Evolutionary conservation across 2,329 filamentous ascomycete species (phyloP), one percentile per base, ranked within the genome.

Genomic region (Aspergillus eucalypticola): DNA sequence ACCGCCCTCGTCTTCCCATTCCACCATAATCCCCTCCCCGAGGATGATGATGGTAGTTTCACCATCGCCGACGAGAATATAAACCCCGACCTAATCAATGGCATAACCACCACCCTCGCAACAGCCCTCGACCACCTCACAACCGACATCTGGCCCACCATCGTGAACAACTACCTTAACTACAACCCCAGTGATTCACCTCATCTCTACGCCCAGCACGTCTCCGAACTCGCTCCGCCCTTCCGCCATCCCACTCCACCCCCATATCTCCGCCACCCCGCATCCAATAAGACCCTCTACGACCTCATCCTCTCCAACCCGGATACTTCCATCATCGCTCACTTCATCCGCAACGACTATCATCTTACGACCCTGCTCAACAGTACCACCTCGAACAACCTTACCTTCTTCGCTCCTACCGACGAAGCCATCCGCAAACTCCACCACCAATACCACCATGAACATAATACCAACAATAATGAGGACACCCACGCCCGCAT

Each of bases 331-430:
- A 90, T 88, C 74, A 88, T 96, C 48, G 87, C 89, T 27, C 85
- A 89, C 71, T 79, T 92, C n/a, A 84, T 96, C 66, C 83, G 89
- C 62, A 83, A 92, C 62, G 88, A 90, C 71, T 83, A 87, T 1
- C 86, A 91, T 55, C 79, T 96, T 0, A 87, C 94, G 38, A 75
- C 89, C 56, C 74, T 87, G 3, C 84, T 97, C 27, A 95, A 96
- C 77, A 84, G 5, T 23, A 23, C 85, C 69, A 94, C 90, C 1
- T 78, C 84, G 38, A 81, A 84, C 21, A 93, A 94, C 75, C 86
- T 89, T 70, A 96, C 93, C 0, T 76, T 95, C 54, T 96, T 96
- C 69, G 90, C 90, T 2, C 93, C 93, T 0, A 87, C 85, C 1
- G 86, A 96, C 73, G 79, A 82, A 53, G 92, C 92, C 0, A 94